Evolutionary conservation across 108 stramenopile species (phyloP).

Genomic region (Asterionellopsis glacialis): DNA sequence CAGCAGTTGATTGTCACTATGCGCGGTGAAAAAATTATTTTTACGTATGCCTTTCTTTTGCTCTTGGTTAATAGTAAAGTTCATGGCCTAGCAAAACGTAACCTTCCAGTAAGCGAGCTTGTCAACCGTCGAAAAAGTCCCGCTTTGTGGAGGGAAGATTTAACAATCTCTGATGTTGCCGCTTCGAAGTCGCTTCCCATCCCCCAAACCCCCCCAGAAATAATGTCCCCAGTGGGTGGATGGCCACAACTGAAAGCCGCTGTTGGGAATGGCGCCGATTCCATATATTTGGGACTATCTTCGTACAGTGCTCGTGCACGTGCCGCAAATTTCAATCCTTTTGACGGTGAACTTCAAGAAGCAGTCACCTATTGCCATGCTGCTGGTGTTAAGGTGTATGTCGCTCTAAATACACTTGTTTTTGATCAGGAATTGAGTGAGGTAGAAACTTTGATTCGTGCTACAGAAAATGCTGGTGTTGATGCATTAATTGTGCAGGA

Average conservation of each 20-base stretch:
- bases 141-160: conserved; percentile 63
- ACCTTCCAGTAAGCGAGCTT: no score
- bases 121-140: conserved; percentile 57
- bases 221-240: conserved; percentile 77
- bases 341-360: conserved; percentile 23
- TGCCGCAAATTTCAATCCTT: conserved; percentile 65
- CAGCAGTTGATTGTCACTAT: no score
- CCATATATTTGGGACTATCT: conserved; percentile 62
- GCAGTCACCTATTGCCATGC: conserved; percentile 44
- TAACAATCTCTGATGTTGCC: conserved; percentile 11
- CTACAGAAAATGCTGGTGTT: conserved; percentile 43
- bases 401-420: conserved; percentile 61
- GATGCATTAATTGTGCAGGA: conserved; percentile 81
- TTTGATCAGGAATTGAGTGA: conserved; percentile 66
- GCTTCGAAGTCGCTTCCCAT: conserved; percentile 7
- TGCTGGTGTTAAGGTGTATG: conserved; percentile 55
- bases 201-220: conserved; percentile 39
- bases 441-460: conserved; percentile 40
- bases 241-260: conserved; percentile 69
- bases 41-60: no score
- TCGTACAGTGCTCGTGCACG: conserved; percentile 64
- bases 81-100: no score
- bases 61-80: no score
- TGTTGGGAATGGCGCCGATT: conserved; percentile 73
- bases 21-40: no score